These are phyloP conservation scores for Colletotrichum spaethianum DNA, from an alignment of 2,329 filamentous ascomycete genomes.

Conservation along the genomic window DNA sequence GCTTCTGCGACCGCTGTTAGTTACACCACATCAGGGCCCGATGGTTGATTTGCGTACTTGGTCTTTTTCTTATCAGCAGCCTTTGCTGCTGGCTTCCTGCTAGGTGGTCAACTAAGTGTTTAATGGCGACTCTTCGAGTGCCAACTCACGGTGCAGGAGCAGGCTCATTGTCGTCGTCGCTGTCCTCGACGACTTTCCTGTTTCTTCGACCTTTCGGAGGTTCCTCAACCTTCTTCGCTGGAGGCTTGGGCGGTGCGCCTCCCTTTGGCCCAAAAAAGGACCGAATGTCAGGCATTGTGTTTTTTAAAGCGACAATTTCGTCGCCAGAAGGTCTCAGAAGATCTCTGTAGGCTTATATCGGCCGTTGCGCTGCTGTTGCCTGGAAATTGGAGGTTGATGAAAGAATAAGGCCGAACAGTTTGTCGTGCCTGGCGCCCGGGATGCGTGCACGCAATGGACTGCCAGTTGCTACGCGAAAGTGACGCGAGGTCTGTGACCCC, in stretches of 20 bases:
- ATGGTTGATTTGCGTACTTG: slow-evolving; percentile 55
- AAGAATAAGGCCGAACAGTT: slow-evolving; percentile 1
- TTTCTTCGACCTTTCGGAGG: slow-evolving; percentile 60
- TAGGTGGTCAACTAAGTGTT: not conserved
- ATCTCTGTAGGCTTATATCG: not conserved
- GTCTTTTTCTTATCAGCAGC: slow-evolving; percentile 68
- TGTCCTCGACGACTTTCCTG: slow-evolving; percentile 84
- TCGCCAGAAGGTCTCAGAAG: not conserved
- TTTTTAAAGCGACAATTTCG: not conserved
- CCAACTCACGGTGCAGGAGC: slow-evolving; percentile 42
- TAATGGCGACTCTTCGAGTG: not conserved
- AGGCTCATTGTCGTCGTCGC: slow-evolving; percentile 80
- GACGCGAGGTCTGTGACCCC: slow-evolving; percentile 60
- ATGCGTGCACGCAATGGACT: slow-evolving; percentile 36
- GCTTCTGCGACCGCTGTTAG: slow-evolving; percentile 48
- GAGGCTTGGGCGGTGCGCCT: slow-evolving; percentile 66
- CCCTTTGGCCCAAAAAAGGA: slow-evolving; percentile 90
- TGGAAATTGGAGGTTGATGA: slow-evolving; percentile 4
- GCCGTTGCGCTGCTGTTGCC: slow-evolving; percentile 28
- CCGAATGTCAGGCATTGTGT: slow-evolving; percentile 88
- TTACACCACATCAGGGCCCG: slow-evolving; percentile 19
- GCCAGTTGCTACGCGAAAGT: slow-evolving; percentile 56
- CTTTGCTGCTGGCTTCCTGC: slow-evolving; percentile 26
- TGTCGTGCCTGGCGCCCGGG: slow-evolving; percentile 28
- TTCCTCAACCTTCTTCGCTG: slow-evolving; percentile 61